These are phyloP conservation scores for Mucor sp. DNA, from an alignment of 371 early-diverging fungal species.

Conservation along the genomic window DNA sequence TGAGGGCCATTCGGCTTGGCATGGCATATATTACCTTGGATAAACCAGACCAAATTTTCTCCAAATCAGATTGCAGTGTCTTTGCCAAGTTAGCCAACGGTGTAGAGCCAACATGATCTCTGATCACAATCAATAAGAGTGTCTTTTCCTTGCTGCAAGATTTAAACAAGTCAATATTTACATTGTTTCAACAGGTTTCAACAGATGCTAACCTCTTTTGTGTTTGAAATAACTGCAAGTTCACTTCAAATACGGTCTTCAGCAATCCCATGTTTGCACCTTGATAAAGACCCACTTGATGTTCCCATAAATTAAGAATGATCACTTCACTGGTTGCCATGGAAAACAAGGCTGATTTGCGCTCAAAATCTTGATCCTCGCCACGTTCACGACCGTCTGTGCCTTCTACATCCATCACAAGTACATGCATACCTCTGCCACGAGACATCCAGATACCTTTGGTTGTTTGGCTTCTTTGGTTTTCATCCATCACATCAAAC, in stretches of 20 bases:
- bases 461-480: conserved; percentile 88
- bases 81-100: conserved; percentile 81
- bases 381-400: conserved; percentile 98
- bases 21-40: conserved; percentile 62
- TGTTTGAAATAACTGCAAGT: conserved; percentile 92
- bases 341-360: conserved; percentile 96
- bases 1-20: neutral
- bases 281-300: conserved; percentile 97
- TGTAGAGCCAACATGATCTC: conserved; percentile 91
- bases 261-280: conserved; percentile 98
- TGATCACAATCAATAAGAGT: conserved; percentile 93
- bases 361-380: conserved; percentile 98
- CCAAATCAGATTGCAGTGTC: conserved; percentile 81
- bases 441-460: conserved; percentile 96
- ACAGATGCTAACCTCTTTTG: conserved; percentile 47
- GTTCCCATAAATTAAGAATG: conserved; percentile 97
- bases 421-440: conserved; percentile 77
- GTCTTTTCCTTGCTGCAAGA: conserved; percentile 75
- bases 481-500: conserved; percentile 94
- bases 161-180: neutral
- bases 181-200: neutral
- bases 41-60: conserved; percentile 89
- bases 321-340: conserved; percentile 95
- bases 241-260: conserved; percentile 98
- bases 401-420: conserved; percentile 98